phyloP scores from a whole-genome alignment of 1,284 basidiomycete genomes.

The Heliocybe sulcata region DNA sequence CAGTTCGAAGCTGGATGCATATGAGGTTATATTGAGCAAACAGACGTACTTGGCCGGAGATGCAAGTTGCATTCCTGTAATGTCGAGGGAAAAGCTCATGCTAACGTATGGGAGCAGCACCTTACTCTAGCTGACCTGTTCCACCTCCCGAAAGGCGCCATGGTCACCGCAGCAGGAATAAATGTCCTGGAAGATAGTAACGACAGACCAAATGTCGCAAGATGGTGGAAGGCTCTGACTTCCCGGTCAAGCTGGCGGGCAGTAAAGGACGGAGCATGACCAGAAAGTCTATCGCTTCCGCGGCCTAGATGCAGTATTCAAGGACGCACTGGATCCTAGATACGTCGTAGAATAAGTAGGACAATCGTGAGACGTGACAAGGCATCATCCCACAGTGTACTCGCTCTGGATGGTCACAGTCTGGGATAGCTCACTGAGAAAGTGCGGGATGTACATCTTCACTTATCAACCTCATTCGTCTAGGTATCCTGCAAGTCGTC shows the following conservation, averaged over 20 bases:
- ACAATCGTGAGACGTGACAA: too few species aligned
- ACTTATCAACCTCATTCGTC: too few species aligned
- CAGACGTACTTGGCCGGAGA: conserved; percentile 1
- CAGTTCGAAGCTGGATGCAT: conserved; percentile 1
- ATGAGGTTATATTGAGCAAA: background rate
- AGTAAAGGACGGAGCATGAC: background rate
- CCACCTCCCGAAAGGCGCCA: background rate
- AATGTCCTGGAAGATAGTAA: background rate
- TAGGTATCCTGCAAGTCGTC: too few species aligned
- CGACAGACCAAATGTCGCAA: background rate
- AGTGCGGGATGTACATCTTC: too few species aligned
- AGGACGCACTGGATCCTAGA: too few species aligned
- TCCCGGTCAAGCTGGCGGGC: background rate
- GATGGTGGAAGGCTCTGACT: background rate
- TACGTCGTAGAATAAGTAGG: too few species aligned
- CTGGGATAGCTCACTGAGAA: too few species aligned
- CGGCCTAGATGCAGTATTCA: too few species aligned
- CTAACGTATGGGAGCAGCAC: background rate
- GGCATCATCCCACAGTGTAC: too few species aligned
- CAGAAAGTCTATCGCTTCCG: background rate
- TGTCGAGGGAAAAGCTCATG: background rate
- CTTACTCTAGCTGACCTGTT: conserved; percentile 1
- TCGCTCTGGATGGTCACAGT: too few species aligned
- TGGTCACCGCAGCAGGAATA: background rate
- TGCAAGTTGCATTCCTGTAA: background rate